Evolutionary conservation across 495 filamentous ascomycete species (phyloP), one percentile per base, ranked within the genome.

Genomic region (Aspergillus avenaceus): DNA sequence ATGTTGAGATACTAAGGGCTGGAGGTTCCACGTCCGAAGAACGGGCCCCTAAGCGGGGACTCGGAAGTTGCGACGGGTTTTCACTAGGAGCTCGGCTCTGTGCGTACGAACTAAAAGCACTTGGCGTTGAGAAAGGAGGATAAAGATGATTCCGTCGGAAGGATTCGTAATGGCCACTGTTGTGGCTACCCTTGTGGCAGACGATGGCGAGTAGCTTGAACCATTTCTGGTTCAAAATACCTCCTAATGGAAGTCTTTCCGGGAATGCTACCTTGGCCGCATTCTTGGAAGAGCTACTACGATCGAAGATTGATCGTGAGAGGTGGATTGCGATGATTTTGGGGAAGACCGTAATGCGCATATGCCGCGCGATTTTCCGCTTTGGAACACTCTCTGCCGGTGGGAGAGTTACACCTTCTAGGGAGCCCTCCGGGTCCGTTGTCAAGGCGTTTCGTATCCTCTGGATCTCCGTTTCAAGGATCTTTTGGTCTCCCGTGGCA

Each of bases 151-250:
- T 95, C n/a, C 93, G 81, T 24, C 93, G 80, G 69, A 97, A 97
- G 1, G 91, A 89, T 64, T 99, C 93, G 67, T 99, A 99, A 64
- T 99, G 93, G 1, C 93, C 93, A 50, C 89, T 95, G 57, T 96
- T 84, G 68, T 99, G 93, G 51, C 87, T 95, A 16, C 93, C 93
- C 61, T 95, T 96, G 62, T 99, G 93, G 23, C 87, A 93, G 41
- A 99, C 86, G 34, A 95, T 83, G 9, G 85, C 88, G 2, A 95
- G 81, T 3, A 99, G 78, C 57, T 84, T 89, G 73, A 95, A 99
- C 55, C 78, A 86, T 48, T 81, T 85, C 52, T 84, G 84, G 43
- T 83, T 80, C 16, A 95, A 69, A 14, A 97, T 75, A 2, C 90
- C 84, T 14, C 93, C 93, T 6, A 99, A 72, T 0, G 84, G 78